These are phyloP conservation scores for Salmacisia buchloeana DNA, from an alignment of 1,284 basidiomycete genomes.

Conservation along the genomic window DNA sequence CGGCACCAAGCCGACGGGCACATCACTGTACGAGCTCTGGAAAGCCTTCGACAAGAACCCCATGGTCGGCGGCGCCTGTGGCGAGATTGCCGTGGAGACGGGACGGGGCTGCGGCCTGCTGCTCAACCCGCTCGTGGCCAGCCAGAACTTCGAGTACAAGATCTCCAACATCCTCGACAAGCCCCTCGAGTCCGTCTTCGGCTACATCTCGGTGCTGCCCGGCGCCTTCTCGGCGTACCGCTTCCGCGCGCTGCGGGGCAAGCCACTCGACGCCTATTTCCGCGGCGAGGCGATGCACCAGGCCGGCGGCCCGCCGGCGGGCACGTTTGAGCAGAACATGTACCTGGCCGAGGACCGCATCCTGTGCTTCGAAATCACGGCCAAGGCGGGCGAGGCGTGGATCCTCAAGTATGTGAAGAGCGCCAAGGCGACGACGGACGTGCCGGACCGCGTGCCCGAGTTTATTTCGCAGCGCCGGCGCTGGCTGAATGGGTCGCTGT, in stretches of 20 bases:
- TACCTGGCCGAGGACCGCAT: slow-evolving; percentile 86
- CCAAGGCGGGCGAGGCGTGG: slow-evolving; percentile 79
- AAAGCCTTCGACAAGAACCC: slow-evolving; percentile 88
- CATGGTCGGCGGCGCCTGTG: slow-evolving; percentile 87
- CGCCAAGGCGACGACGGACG: slow-evolving; percentile 84
- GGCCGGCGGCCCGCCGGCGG: slow-evolving; percentile 28
- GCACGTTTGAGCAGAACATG: slow-evolving; percentile 73
- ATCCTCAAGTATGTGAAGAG: slow-evolving; percentile 88
- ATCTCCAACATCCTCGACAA: slow-evolving; percentile 90
- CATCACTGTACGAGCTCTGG: slow-evolving; percentile 86
- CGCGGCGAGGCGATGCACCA: slow-evolving; percentile 64
- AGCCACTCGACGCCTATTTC: slow-evolving; percentile 80
- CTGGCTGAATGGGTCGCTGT: slow-evolving; percentile 82
- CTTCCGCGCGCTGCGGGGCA: slow-evolving; percentile 62
- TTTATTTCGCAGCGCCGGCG: slow-evolving; percentile 68
- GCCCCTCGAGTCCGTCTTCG: slow-evolving; percentile 84
- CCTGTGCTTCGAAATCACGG: slow-evolving; percentile 84
- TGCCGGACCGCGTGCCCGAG: slow-evolving; percentile 72
- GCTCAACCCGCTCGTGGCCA: slow-evolving; percentile 72
- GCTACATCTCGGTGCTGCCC: slow-evolving; percentile 76
- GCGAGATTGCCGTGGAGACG: slow-evolving; percentile 88
- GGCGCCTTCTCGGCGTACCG: slow-evolving; percentile 89
- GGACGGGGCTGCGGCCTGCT: slow-evolving; percentile 72
- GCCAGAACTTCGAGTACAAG: slow-evolving; percentile 60
- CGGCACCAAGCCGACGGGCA: slow-evolving; percentile 77